Conservation (phyloP, 306 rosid species). For the Casuarina glauca region DNA sequence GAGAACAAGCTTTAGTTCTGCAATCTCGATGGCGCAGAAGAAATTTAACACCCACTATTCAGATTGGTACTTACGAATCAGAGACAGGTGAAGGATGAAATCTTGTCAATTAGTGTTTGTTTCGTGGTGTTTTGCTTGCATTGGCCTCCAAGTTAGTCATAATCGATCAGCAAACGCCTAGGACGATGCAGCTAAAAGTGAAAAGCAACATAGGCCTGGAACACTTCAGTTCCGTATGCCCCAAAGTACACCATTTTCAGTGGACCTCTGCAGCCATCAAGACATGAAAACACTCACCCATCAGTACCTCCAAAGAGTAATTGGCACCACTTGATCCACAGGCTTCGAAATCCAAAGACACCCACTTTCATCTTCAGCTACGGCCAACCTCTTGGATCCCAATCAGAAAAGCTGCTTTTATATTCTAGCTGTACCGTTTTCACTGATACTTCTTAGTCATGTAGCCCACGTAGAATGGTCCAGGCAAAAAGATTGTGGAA, state of each 20-base stretch:
- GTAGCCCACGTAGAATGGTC: constrained; percentile 34
- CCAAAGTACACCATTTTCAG: background rate
- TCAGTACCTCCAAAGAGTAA: background rate
- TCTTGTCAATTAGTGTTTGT: too few species aligned
- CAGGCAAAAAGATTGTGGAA: constrained; percentile 2
- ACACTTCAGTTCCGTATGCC: background rate
- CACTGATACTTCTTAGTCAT: too few species aligned
- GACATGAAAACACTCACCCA: background rate
- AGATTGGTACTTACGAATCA: too few species aligned
- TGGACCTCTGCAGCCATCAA: background rate
- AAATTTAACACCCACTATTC: background rate
- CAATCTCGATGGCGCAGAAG: background rate
- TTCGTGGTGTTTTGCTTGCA: too few species aligned
- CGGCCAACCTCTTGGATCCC: background rate
- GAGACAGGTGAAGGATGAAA: too few species aligned
- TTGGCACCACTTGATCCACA: background rate
- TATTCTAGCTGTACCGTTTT: background rate
- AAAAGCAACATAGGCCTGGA: background rate
- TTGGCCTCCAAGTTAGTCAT: too few species aligned
- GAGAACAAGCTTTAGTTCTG: background rate
- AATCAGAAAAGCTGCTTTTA: background rate
- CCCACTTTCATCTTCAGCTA: background rate
- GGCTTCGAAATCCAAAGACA: background rate
- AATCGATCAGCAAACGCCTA: too few species aligned
- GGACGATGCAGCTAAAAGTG: too few species aligned